Evolutionary conservation across 768 basidiomycete genomes (phyloP).

Genomic region (Neoboletus magnificus): DNA sequence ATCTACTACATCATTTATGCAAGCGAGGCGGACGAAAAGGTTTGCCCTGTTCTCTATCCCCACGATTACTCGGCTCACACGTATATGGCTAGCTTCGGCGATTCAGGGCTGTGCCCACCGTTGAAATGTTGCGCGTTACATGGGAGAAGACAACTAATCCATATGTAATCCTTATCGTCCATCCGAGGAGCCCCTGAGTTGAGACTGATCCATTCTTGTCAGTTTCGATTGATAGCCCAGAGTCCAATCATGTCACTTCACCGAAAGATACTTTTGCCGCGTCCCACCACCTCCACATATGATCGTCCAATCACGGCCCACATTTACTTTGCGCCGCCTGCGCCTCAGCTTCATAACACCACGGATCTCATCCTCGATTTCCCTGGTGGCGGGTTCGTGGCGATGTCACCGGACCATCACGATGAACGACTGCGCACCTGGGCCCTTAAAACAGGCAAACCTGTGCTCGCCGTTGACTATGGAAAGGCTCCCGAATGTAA

Average conservation of each 20-base stretch:
- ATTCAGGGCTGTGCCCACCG: slow-evolving; percentile 89
- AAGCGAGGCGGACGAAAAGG: slow-evolving; percentile 95
- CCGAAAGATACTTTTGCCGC: slow-evolving; percentile 76
- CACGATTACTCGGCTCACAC: background rate
- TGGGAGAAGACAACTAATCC: slow-evolving; percentile 98
- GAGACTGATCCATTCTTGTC: slow-evolving; percentile 7
- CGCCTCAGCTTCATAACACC: slow-evolving; percentile 56
- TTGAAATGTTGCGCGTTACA: slow-evolving; percentile 92
- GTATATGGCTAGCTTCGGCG: slow-evolving; percentile 64
- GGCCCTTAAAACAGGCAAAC: slow-evolving; percentile 75
- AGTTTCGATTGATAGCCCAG: slow-evolving; percentile 62
- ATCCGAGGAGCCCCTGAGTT: slow-evolving; percentile 9
- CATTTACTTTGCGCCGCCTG: slow-evolving; percentile 76
- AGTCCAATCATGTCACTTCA: slow-evolving; percentile 61
- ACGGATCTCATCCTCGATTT: slow-evolving; percentile 88
- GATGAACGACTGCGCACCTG: slow-evolving; percentile 89
- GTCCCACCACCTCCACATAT: slow-evolving; percentile 73
- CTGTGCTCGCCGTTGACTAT: slow-evolving; percentile 86
- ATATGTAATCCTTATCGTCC: slow-evolving; percentile 51
- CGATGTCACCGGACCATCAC: slow-evolving; percentile 95
- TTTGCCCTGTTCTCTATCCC: slow-evolving; percentile 32
- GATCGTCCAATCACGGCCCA: slow-evolving; percentile 79
- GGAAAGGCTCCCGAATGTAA: slow-evolving; percentile 96
- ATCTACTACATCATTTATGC: slow-evolving; percentile 88
- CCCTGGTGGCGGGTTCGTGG: slow-evolving; percentile 95